Percentiles rank a stretch among this genome's conserved stretches.
These are phyloP conservation scores for Suillus tomentosus DNA, from an alignment of 768 basidiomycete species.

Conservation along the genomic window DNA sequence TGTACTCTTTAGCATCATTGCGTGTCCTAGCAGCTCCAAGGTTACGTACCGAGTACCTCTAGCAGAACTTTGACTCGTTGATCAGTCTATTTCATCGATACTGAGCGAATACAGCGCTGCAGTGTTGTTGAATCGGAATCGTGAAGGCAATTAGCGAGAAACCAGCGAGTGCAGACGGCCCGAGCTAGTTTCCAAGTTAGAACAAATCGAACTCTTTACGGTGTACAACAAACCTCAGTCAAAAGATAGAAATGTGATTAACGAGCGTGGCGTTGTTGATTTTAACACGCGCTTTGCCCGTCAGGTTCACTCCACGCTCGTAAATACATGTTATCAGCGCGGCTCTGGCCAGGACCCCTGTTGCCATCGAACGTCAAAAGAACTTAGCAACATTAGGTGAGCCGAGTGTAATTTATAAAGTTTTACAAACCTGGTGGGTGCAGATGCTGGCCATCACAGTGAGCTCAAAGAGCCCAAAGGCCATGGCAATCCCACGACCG, in stretches of 20 bases:
- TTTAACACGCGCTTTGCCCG: slow-evolving; percentile 62
- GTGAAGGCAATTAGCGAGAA: slow-evolving; percentile 66
- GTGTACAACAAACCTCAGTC: slow-evolving; percentile 44
- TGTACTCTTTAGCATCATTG: slow-evolving; percentile 2
- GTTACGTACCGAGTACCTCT: no score
- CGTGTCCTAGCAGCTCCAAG: no score
- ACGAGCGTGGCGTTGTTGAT: slow-evolving; percentile 63
- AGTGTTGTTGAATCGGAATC: slow-evolving; percentile 32
- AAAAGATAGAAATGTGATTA: slow-evolving; percentile 62
- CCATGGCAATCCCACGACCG: slow-evolving; percentile 62
- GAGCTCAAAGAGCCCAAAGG: slow-evolving; percentile 51
- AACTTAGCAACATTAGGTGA: slow-evolving; percentile 41
- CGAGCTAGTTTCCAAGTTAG: slow-evolving; percentile 44
- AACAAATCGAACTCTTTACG: neutral
- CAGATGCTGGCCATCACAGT: slow-evolving; percentile 56
- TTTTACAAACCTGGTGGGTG: slow-evolving; percentile 55
- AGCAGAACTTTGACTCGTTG: no score
- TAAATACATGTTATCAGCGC: slow-evolving; percentile 73
- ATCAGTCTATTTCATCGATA: no score
- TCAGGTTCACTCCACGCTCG: slow-evolving; percentile 64
- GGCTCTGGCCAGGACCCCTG: slow-evolving; percentile 64
- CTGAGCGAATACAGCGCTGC: no score
- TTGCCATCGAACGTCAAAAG: slow-evolving; percentile 70
- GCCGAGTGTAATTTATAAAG: neutral
- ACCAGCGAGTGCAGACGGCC: slow-evolving; percentile 69